Evolutionary conservation across 2,329 filamentous ascomycete genomes (phyloP), one percentile per base, ranked within the genome.

Genomic region (Calonectria crousiana): DNA sequence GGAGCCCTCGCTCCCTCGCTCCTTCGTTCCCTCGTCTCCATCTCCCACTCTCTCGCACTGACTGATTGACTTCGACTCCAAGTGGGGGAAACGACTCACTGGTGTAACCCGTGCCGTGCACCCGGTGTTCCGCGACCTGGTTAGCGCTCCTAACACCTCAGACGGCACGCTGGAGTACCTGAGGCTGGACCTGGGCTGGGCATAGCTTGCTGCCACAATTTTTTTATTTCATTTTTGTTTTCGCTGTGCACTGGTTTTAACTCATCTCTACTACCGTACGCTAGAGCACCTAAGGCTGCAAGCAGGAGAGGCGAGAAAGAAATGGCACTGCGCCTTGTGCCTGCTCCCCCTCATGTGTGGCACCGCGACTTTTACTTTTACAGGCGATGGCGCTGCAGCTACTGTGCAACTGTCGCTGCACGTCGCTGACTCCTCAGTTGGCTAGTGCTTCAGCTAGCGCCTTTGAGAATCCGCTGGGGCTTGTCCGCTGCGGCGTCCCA

Each of bases 41-140:
- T 65, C 60, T 32, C 60, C 34, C 34, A 60, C 20, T 34, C 56
- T 53, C 34, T 70, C 58, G 38, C 58, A 41, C 32, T 70, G 56
- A 58, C 71, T 68, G 65, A 53, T 71, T 66, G 64, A 67, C 64
- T 69, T 64, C 47, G 71, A 47, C 18, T n/a, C 56, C 56, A 69
- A 49, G 70, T 65, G 65, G 65, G 56, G 71, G 51, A 68, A 65
- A 56, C 56, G 56, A 72, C 62, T 71, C 60, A 60, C 65, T 72
- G 71, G 71, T 68, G 71, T 65, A 68, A 72, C 71, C 30, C 47
- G 65, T 72, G 70, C 70, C 70, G 71, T 73, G 71, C 66, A 69
- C 66, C 71, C 65, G 66, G 71, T 69, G 66, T 73, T 73, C 66
- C 69, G 69, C 52, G 52, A 67, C 38, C 52, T 66, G 38, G 34